These are phyloP conservation scores for Arthrobotrys musiformis DNA, from an alignment of 2,329 filamentous ascomycete genomes.

Conservation along the genomic window DNA sequence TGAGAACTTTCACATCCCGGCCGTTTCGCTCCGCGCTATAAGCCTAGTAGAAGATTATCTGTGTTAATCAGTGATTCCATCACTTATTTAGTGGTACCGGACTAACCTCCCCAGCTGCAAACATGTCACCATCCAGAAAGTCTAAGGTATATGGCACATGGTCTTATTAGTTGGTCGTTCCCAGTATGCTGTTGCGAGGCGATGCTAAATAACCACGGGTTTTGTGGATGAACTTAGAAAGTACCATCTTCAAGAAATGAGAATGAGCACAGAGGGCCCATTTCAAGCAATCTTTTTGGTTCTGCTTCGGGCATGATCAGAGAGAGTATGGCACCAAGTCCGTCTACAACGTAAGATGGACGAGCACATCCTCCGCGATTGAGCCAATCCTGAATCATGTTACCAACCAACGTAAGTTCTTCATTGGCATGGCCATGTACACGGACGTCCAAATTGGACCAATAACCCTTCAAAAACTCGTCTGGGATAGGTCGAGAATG, in stretches of 20 bases:
- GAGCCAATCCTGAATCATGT: conserved; percentile 16
- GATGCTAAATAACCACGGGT: too few relatives aligned
- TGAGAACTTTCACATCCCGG: neutral
- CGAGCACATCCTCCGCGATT: conserved; percentile 6
- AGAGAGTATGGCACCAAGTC: neutral
- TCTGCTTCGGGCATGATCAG: conserved; percentile 12
- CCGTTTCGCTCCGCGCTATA: neutral
- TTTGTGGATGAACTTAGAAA: neutral
- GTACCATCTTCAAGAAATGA: conserved; percentile 31
- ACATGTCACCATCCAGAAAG: conserved; percentile 18
- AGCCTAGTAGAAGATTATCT: neutral
- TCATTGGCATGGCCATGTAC: neutral
- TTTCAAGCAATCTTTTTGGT: conserved; percentile 1
- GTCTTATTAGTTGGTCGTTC: too few relatives aligned
- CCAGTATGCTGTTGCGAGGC: too few relatives aligned
- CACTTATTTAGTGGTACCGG: neutral
- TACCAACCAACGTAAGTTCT: neutral
- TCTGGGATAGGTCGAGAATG: conserved; percentile 10
- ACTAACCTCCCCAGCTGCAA: neutral
- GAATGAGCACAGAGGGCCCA: neutral
- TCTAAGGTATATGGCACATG: conserved; percentile 12
- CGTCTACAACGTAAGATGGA: neutral
- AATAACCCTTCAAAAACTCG: conserved; percentile 6
- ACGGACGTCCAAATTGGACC: conserved; percentile 2
- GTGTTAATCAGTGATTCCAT: neutral